Base-by-base conservation (phyloP, 805 yeast genomes). In the Yamadazyma ubonensis region DNA sequence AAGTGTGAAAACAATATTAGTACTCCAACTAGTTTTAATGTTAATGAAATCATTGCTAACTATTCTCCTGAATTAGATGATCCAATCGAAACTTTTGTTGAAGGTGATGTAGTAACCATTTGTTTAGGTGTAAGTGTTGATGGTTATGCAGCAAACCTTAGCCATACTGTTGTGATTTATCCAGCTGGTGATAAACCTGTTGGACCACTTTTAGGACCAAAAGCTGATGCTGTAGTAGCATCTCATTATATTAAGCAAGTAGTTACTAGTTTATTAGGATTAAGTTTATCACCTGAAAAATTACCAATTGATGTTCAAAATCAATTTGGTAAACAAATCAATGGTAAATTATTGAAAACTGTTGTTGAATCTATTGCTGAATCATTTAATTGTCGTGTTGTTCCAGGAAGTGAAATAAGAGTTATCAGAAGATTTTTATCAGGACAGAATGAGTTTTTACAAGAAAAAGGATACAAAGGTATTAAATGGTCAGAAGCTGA, bases 371-470 rank as follows among this genome's bases (percentile, higher is more conserved):
- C 81, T n/a, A 74, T 93, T 54, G 98, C 96, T n/a, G 75, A 75
- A 42, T 71, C 83, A 1, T 93, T 81, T 67, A 79, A 84, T 59
- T 88, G 96, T 70, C 72, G 73, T 42, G 88, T 93, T 39, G 88
- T 86, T 26, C 98, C 98, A 21, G 96, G 96, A 0, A 86, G 96
- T 16, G 82, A 87, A 59, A 86, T 93, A 30, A 83, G 99, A 67
- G 78, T 96, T 61, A 75, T 90, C 42, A 79, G 96, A 70, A 79
- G 98, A 58, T 93, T 91, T 55, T 77, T 93, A 57, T 95, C 96
- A 28, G 99, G 99, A 39, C 99, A 93, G 71, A 83, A 90, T 43
- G 95, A 88, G 57, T 71, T 89, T 40, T 93, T 89, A 48, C 91
- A 90, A 27, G 99, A 91, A 68, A 77, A 81, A 57, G 96, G 87